phyloP scores from a whole-genome alignment of 2,329 filamentous ascomycete genomes.

The Clonostachys solani region DNA sequence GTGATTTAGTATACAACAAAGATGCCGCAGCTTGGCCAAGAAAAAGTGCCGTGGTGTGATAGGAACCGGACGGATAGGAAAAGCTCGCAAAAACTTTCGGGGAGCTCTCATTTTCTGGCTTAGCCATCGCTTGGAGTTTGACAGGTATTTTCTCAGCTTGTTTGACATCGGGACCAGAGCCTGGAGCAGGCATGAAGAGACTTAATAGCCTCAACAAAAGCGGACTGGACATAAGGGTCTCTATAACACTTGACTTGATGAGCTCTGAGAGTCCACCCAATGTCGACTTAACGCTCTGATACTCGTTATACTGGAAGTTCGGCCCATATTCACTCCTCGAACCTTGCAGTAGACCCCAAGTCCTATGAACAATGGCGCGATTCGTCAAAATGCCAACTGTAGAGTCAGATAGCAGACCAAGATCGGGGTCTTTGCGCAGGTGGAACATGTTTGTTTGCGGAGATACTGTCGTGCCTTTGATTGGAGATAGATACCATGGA shows the following conservation, averaged over 20 bases:
- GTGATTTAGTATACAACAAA: not conserved
- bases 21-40: not conserved
- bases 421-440: conserved; percentile 3
- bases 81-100: not conserved
- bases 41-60: not conserved
- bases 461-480: conserved; percentile 29
- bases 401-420: conserved; percentile 25
- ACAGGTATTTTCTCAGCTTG: not conserved
- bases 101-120: not conserved
- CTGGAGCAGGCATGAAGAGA: not conserved
- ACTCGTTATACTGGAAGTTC: conserved; percentile 56
- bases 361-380: conserved; percentile 52
- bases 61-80: not conserved
- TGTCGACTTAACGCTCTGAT: conserved; percentile 20
- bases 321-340: conserved; percentile 50
- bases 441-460: not conserved
- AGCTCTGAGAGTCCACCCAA: not conserved
- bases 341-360: conserved; percentile 54
- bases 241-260: not conserved
- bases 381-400: conserved; percentile 45
- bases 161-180: not conserved
- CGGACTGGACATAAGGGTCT: not conserved
- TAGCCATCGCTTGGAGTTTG: not conserved
- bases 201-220: not conserved
- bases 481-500: conserved; percentile 55